phyloP scores from a whole-genome alignment of 2,329 filamentous ascomycete genomes.

The Botrytis paeoniae region DNA sequence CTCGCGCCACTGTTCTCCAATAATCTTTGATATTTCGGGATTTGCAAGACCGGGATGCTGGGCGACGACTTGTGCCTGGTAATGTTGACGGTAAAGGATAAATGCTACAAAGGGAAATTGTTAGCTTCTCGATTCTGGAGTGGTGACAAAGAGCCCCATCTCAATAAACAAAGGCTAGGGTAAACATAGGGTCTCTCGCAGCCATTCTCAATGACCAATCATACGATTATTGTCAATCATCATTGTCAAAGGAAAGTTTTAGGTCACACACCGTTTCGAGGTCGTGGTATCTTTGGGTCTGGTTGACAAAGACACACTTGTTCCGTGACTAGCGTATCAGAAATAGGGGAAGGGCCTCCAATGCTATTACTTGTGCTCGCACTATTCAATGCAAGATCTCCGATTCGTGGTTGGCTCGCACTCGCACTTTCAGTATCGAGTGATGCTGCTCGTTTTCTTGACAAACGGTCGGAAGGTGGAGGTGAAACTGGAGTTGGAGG shows the following conservation, averaged over 20 bases:
- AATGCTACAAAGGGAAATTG: conserved; percentile 64
- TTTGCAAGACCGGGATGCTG: conserved; percentile 88
- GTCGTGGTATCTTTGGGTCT: conserved; percentile 67
- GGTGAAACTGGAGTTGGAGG: conserved; percentile 32
- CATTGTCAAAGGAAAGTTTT: conserved; percentile 27
- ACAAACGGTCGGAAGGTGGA: conserved; percentile 30
- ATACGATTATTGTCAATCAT: conserved; percentile 24
- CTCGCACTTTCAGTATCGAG: conserved; percentile 32
- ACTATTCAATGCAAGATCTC: conserved; percentile 34
- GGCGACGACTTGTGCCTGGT: conserved; percentile 77
- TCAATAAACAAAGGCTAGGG: conserved; percentile 27
- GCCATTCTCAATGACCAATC: conserved; percentile 25
- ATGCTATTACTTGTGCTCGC: conserved; percentile 25
- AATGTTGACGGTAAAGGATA: conserved; percentile 93
- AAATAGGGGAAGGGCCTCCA: conserved; percentile 23
- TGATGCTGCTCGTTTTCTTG: conserved; percentile 37
- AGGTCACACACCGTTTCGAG: conserved; percentile 62
- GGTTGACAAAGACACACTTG: conserved; percentile 67
- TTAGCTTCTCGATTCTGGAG: conserved; percentile 34
- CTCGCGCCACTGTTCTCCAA: conserved; percentile 81
- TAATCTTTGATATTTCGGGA: conserved; percentile 95
- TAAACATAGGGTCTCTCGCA: conserved; percentile 15
- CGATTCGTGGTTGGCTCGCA: conserved; percentile 34
- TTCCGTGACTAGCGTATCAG: conserved; percentile 30
- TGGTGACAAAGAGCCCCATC: conserved; percentile 25